A percentile compares a stretch with the other conserved stretches of the same genome.
Evolutionary conservation across 1,284 basidiomycete genomes (phyloP).

Genomic region (Cutaneotrichosporon arboriforme): DNA sequence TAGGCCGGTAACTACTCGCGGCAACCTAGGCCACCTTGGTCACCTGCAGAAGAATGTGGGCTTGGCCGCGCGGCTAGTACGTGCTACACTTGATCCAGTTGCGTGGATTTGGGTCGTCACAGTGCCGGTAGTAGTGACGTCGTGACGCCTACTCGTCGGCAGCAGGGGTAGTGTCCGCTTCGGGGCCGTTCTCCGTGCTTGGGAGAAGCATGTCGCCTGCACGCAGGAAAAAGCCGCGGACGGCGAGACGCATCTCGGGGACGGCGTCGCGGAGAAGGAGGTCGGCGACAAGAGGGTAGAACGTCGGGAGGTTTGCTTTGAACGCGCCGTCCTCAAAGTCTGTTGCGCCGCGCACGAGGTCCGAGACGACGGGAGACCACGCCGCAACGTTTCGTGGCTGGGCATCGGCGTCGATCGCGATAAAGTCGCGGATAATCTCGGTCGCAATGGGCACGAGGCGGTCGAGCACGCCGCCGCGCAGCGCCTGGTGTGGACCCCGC

Average conservation of each 20-base stretch:
- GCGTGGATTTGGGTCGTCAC: too few relatives aligned
- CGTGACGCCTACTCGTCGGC: too few relatives aligned
- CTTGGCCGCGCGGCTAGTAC: too few relatives aligned
- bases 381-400: slow-evolving; percentile 94
- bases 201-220: slow-evolving; percentile 25
- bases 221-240: slow-evolving; percentile 66
- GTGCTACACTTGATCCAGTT: too few relatives aligned
- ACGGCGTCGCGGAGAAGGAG: slow-evolving; percentile 72
- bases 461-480: slow-evolving; percentile 75
- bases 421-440: slow-evolving; percentile 85
- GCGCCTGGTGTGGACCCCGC: slow-evolving; percentile 75
- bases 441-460: slow-evolving; percentile 89
- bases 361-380: slow-evolving; percentile 95
- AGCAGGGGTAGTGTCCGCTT: too few relatives aligned
- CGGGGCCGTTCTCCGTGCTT: too few relatives aligned
- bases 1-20: too few relatives aligned
- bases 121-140: too few relatives aligned
- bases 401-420: slow-evolving; percentile 79
- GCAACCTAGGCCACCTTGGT: too few relatives aligned
- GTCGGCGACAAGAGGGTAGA: slow-evolving; percentile 80
- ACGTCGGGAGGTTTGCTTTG: slow-evolving; percentile 69
- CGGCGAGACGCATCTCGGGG: slow-evolving; percentile 68
- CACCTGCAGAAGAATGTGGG: too few relatives aligned
- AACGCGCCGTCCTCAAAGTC: slow-evolving; percentile 89
- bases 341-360: slow-evolving; percentile 85